Conservation (phyloP, 73 alveolate genomes). For the Blepharisma japonicum region DNA sequence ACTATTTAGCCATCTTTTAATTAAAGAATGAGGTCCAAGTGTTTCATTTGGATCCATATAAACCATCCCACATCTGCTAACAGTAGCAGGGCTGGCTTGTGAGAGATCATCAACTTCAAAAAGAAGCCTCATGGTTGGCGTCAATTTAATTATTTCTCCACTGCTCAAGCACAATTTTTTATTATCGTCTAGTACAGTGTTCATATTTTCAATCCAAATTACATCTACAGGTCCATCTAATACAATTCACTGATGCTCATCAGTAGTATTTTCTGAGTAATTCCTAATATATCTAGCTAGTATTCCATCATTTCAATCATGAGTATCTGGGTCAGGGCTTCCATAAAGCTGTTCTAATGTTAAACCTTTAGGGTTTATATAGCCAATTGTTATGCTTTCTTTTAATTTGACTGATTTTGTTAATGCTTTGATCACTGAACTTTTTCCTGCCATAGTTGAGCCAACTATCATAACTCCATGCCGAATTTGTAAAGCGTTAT, state of each 20-base stretch:
- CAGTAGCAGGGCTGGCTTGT: conserved; percentile 99
- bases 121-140: conserved; percentile 89
- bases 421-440: conserved; percentile 70
- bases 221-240: conserved; percentile 99
- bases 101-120: conserved; percentile 97
- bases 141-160: conserved; percentile 96
- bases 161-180: conserved; percentile 93
- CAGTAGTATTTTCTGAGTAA: conserved; percentile 78
- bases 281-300: conserved; percentile 90
- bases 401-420: conserved; percentile 45
- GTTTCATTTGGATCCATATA: conserved; percentile 89
- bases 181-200: conserved; percentile 97
- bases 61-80: conserved; percentile 97
- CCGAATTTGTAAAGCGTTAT: conserved; percentile 93
- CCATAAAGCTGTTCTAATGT: conserved; percentile 91
- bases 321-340: conserved; percentile 89
- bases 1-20: conserved; percentile 76
- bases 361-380: conserved; percentile 94
- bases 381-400: conserved; percentile 60
- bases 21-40: conserved; percentile 86
- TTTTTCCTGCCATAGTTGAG: conserved; percentile 92
- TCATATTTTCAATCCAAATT: conserved; percentile 98
- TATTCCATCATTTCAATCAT: conserved; percentile 98
- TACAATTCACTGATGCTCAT: conserved; percentile 84
- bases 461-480: conserved; percentile 99